These are phyloP conservation scores for Candida vaughaniae DNA, from an alignment of 805 yeast genomes.

Conservation along the genomic window DNA sequence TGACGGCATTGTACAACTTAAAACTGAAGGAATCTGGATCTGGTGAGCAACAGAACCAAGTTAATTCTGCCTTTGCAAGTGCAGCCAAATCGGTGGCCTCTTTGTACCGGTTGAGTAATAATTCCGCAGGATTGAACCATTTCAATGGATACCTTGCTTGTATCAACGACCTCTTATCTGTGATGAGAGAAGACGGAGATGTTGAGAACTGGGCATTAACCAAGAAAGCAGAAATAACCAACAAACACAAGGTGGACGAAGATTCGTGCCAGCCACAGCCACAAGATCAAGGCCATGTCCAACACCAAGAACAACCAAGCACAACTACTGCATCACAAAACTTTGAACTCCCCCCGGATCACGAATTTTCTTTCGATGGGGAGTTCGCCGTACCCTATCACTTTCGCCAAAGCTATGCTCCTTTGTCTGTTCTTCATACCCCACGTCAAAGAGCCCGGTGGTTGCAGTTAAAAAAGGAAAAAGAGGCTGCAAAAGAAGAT, in stretches of 20 bases:
- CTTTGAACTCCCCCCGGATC: conserved; percentile 13
- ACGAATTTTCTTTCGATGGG: conserved; percentile 29
- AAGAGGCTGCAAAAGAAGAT: conserved; percentile 4
- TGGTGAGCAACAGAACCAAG: background rate
- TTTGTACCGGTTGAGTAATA: conserved; percentile 59
- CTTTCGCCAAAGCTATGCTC: conserved; percentile 36
- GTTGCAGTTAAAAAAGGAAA: conserved; percentile 13
- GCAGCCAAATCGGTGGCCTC: conserved; percentile 47
- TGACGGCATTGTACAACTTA: conserved; percentile 49
- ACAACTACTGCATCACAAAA: too few species aligned
- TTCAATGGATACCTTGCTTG: conserved; percentile 63
- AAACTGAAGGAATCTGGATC: background rate
- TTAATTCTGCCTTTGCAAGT: conserved; percentile 33
- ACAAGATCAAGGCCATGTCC: background rate
- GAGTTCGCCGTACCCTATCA: conserved; percentile 26
- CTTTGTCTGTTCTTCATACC: conserved; percentile 37
- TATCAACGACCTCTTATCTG: conserved; percentile 51
- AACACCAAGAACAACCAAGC: background rate
- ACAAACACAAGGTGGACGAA: conserved; percentile 8
- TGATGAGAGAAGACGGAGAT: conserved; percentile 42
- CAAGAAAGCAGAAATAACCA: conserved; percentile 42
- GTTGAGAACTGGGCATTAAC: conserved; percentile 53
- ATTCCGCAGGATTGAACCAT: conserved; percentile 45
- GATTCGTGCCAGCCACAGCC: background rate
- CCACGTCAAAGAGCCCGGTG: conserved; percentile 18